Evolutionary conservation across 495 filamentous ascomycete genomes (phyloP), one percentile per base, ranked within the genome.

Genomic region (Hyaloscypha bicolor): DNA sequence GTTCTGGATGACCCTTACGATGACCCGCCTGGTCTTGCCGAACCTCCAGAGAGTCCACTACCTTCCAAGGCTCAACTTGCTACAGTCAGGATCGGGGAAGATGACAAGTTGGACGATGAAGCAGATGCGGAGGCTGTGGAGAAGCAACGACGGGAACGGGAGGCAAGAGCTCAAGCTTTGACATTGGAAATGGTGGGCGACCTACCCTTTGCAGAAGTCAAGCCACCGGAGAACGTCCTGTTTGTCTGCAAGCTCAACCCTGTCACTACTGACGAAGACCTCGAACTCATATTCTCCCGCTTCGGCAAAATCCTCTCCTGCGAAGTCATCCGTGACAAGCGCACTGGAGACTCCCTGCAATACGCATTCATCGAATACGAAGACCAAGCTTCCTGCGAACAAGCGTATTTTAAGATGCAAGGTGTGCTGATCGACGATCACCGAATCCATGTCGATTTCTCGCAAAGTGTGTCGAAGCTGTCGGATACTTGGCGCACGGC

Each of bases 171-270:
- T 4, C 95, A 98, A 75, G 95, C 95, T 2, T 77, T 99, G 69
- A 99, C 95, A 0, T 82, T 99, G 52, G 95, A 99, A 76, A 97
- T 99, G 90, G 93, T 99, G 76, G 95, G 95, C 29, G 95, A 99
- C 77, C 83, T 99, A 64, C 96, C 95, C 12, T 99, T 97, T 75
- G 95, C 95, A 64, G 95, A 98, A 78, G 94, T 99, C 76, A 97
- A 96, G 68, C 95, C 95, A 6, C 95, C 95, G 1, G 95, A 99
- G 79, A 97, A 99, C 74, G 88, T 99, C 32, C 82, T 99, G 14
- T 99, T 99, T 74, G 95, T 99, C 66, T 99, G 95, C 88, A 98
- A 99, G 76, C 82, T 99, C 29, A 99, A 99, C 68, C 96, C 96
- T 0, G 93, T 99, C 56, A 99, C 95, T 16, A 31, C 60, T 55